A percentile compares a stretch with the other conserved stretches of the same genome.
phyloP scores from a whole-genome alignment of 345 rosid species.

The Lagerstroemia speciosa region DNA sequence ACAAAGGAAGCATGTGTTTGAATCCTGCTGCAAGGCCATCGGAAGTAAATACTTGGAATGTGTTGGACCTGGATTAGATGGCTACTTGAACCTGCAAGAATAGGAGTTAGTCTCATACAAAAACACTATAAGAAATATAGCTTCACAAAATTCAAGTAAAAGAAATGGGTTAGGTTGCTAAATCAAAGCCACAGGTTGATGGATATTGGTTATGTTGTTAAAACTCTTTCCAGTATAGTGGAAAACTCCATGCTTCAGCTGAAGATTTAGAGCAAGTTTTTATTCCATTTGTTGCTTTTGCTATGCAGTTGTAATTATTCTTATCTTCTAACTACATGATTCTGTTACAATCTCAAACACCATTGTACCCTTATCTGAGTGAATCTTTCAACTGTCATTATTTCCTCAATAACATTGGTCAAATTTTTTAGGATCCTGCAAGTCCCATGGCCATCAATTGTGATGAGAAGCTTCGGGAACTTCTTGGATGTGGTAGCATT shows the following conservation, averaged over 20 bases:
- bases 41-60: too few species aligned
- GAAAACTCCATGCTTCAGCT: background rate
- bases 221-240: background rate
- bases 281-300: background rate
- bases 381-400: background rate
- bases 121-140: background rate
- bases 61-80: too few species aligned
- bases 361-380: background rate
- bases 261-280: background rate
- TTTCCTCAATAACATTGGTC: background rate
- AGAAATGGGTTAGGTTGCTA: background rate
- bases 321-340: background rate
- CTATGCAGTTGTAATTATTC: background rate
- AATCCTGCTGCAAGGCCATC: background rate
- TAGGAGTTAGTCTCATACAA: too few species aligned
- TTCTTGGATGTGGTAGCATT: constrained; percentile 26
- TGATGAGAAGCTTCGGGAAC: constrained; percentile 24
- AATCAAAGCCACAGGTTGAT: background rate
- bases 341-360: background rate
- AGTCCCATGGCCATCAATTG: constrained; percentile 16
- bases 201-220: background rate
- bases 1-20: background rate
- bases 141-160: background rate
- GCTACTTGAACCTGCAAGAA: too few species aligned
- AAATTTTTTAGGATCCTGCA: constrained; percentile 19